These are phyloP conservation scores for Globisporangium irregulare DNA, from an alignment of 352 stramenopile genomes.

Conservation along the genomic window DNA sequence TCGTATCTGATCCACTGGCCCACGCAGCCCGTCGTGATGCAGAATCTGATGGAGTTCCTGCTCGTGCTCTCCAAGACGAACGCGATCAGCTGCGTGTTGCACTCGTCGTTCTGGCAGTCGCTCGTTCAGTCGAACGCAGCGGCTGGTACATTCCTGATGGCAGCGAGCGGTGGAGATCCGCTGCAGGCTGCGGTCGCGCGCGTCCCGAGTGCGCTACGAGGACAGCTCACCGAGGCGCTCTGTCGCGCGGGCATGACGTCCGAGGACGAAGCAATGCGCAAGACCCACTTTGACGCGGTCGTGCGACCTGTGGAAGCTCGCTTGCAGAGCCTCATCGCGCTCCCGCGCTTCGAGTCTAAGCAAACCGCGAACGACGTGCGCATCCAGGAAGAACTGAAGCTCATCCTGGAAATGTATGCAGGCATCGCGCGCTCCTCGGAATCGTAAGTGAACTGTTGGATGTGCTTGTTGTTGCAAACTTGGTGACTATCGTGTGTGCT, in stretches of 20 bases:
- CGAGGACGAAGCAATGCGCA: constrained; percentile 38
- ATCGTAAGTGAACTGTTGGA: constrained; percentile 31
- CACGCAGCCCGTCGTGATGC: constrained; percentile 78
- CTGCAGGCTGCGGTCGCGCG: constrained; percentile 50
- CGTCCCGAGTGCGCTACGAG: constrained; percentile 54
- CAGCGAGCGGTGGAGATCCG: constrained; percentile 19
- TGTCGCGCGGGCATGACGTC: constrained; percentile 71
- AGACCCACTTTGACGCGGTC: constrained; percentile 55
- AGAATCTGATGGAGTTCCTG: constrained; percentile 79
- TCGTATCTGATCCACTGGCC: constrained; percentile 81
- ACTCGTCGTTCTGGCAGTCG: constrained; percentile 60
- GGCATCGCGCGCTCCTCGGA: constrained; percentile 72
- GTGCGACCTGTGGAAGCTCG: constrained; percentile 43
- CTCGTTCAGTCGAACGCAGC: constrained; percentile 71
- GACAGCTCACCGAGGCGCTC: constrained; percentile 64
- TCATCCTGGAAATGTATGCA: constrained; percentile 77
- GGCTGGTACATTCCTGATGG: constrained; percentile 51
- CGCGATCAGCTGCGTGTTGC: constrained; percentile 55
- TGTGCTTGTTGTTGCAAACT: not conserved
- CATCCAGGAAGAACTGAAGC: constrained; percentile 70
- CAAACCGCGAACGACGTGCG: constrained; percentile 59
- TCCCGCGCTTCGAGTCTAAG: constrained; percentile 59
- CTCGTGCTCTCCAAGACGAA: constrained; percentile 63
- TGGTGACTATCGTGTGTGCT: not conserved
- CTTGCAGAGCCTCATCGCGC: constrained; percentile 50